Percentiles rank a stretch among this genome's conserved stretches.
These are phyloP conservation scores for Flaveria bidentis DNA, from an alignment of 129 eudicot species.

Conservation along the genomic window DNA sequence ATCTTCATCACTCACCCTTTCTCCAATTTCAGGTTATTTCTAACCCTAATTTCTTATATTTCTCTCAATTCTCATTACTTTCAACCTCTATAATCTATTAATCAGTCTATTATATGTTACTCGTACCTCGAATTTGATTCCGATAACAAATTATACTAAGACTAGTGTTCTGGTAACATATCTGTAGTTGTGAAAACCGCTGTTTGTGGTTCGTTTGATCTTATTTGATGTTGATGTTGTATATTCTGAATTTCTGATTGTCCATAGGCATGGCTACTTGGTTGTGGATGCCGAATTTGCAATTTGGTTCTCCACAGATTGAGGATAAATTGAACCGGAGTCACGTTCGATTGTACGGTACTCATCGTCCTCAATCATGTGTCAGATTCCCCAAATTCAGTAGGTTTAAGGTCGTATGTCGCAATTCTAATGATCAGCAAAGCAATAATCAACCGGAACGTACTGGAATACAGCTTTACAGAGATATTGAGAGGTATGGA, in stretches of 20 bases:
- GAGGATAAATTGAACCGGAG: slow-evolving; percentile 24
- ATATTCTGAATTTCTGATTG: background rate
- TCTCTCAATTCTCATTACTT: background rate
- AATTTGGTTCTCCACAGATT: slow-evolving; percentile 14
- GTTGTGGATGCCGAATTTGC: slow-evolving; percentile 35
- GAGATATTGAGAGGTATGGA: slow-evolving; percentile 76
- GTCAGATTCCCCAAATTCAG: slow-evolving; percentile 14
- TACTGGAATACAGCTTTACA: slow-evolving; percentile 68
- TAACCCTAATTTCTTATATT: slow-evolving; percentile 12
- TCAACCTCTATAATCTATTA: background rate
- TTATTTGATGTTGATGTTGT: slow-evolving; percentile 13
- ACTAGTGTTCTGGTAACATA: background rate
- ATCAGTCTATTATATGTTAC: slow-evolving; percentile 8
- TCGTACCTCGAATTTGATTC: background rate
- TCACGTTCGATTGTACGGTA: slow-evolving; percentile 30
- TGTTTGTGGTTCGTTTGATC: slow-evolving; percentile 12
- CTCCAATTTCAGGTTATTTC: slow-evolving; percentile 31
- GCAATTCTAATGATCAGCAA: slow-evolving; percentile 40
- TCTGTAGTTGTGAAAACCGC: background rate
- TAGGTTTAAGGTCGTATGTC: slow-evolving; percentile 33
- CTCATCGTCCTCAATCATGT: slow-evolving; percentile 28
- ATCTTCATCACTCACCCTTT: background rate
- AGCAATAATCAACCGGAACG: slow-evolving; percentile 34
- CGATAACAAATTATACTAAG: background rate
- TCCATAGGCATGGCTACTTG: slow-evolving; percentile 48